Evolutionary conservation across 306 rosid species (phyloP), one percentile per base, ranked within the genome.

Genomic region (Corylus avellana): DNA sequence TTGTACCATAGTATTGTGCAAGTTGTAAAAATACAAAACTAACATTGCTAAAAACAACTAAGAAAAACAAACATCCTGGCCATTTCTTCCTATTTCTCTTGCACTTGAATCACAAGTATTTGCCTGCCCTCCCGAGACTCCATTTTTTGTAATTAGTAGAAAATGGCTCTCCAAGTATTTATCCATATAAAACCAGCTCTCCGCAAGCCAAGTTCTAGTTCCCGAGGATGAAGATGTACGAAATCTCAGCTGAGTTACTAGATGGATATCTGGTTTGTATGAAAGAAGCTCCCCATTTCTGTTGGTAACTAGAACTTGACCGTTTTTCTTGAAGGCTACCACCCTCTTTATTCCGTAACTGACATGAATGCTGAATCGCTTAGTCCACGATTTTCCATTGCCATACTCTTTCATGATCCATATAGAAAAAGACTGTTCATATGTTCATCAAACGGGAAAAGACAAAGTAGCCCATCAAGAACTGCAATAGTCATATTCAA

Each of bases 361-460:
- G 3, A 44, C 1, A 39, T 53, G 74, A 22, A 80, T 13, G n/a
- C 20, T 27, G 57, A 63, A 54, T 12, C 25, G 49, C 74, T 74
- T 80, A 37, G 25, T 66, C 83, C 83, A 80, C 39, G 79, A 80
- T 4, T 74, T 59, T 7, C 13, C 78, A 5, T 39, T 68, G 6
- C 78, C 51, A 80, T 74, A 80, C 59, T 74, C 58, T 20, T 44
- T 63, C 70, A 80, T 74, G 32, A 53, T 32, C 83, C 83, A 80
- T 4, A 80, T 3, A 29, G 49, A 20, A 7, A 35, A 53, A 77
- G 22, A 68, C 0, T 8, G 27, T 22, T 12, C 46, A 9, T 2
- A 2, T 0, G 0, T 22, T 16, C 57, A 42, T 42, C 13, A 7
- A 29, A 64, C 37, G 48, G 79, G 29, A 51, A 25, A 8, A 73